Base-by-base conservation (phyloP, 2,329 filamentous ascomycete genomes). In the Paraconiothyrium brasiliense region DNA sequence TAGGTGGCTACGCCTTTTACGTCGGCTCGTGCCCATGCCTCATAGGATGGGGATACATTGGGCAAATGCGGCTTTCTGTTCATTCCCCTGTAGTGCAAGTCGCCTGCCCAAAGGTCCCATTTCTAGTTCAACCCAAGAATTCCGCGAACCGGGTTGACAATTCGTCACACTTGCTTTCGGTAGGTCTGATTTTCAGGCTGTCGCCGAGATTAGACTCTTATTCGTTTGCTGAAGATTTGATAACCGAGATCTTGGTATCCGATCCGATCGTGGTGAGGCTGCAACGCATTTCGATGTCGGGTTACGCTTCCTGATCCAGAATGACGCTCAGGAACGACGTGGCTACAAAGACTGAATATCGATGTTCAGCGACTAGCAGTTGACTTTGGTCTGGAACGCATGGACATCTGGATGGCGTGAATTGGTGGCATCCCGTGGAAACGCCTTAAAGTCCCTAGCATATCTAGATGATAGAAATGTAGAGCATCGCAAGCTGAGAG, bases 1-100 rank as follows among this genome's bases (percentile, higher is more conserved):
- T 70, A 3, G 56, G 61, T 41, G 68, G 67, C 8, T 59, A 59
- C 50, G 67, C 67, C 1, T 65, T 58, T 43, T 71, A 70, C 49
- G 62, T 63, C 13, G 67, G 68, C 2, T 54, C 46, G 14, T 51
- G 58, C 43, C 6, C 68, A 65, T 46, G 58, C 69, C 14, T 50
- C 61, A 2, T 64, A 69, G 37, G 37, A 60, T 24, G 61, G 57
- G 16, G 67, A 69, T 64, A 58, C 60, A 43, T 39, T 62, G 14
- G 64, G 57, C 16, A 35, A 35, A 1, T 39, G 50, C 2, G 66
- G 67, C 10, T 68, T 68, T 60, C 50, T 64, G 14, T 68, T 68
- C 32, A 56, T 65, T 50, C 48, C 44, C 11, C 10, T 57, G 20
- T 50, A 48, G 37, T 10, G 44, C 37, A 41, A 16, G 13, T 16